Base-by-base conservation (phyloP, 192 early-diverging fungal genomes). In the Backusella sp. region DNA sequence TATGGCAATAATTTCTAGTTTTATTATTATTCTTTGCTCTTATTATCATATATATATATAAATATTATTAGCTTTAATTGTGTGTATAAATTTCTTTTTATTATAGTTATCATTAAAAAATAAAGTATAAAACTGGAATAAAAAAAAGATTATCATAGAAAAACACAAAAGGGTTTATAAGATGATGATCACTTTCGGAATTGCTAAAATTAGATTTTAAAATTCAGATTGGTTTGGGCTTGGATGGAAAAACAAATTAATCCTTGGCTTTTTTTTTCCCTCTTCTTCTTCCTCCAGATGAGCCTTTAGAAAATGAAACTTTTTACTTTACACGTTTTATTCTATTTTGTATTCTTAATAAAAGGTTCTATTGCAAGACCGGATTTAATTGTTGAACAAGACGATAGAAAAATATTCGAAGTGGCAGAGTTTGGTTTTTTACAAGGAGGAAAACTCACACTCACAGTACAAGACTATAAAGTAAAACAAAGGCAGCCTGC, bases 341-440 rank as follows among this genome's bases (percentile, higher is more conserved):
- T 62, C 26, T 62, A 62, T 62, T 14, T 62, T 62, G 3, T 14
- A 62, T 62, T 62, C 12, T 14, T 62, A 62, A 62, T 62, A 62
- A 62, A 62, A 62, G 26, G 23, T 62, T 28, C 26, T 62, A 5
- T 62, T 2, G 68, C 75, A 39, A 30, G 46, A 6, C 67, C 66
- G 7, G 28, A 28, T 37, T 15, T 76, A 23, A 26, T 46, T 5
- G 35, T 76, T 28, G 36, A 68, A 44, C 14, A 70, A 14, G 75
- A 76, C 44, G 46, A 37, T 23, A 41, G 75, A n/a, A 68, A 70
- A 39, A 23, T 70, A 23, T 30, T 76, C 32, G 67, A 53, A 37
- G 68, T 86, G 15, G 83, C 84, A 1, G 73, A 78, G 46, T 89
- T 89, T 77, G 88, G 88, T 7, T 87, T 87, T 73, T 74, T 86